Evolutionary conservation across 164 flowering plant genomes (phyloP), one percentile per base, ranked within the genome.

Genomic region (Cinnamomum chago): DNA sequence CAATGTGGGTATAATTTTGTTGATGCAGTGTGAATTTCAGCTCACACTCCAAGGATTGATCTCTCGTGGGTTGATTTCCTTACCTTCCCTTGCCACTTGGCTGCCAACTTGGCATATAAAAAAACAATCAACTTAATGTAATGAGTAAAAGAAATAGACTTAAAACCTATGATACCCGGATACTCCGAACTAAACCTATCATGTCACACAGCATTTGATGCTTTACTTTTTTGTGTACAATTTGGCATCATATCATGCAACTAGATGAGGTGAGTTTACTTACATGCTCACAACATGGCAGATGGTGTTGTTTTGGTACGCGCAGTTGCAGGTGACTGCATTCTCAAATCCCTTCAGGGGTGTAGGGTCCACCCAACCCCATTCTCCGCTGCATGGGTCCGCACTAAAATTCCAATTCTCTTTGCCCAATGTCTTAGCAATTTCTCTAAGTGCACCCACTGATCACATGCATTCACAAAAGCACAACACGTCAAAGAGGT

Each of bases 251-350:
- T 18, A 12, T 5, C 13, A 64, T 23, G 14, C 23, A 24, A 24
- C 27, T 13, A 64, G 33, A 1, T 70, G 28, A 50, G 20, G 50
- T 28, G 62, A 60, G 2, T 40, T 40, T 9, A 30, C 82, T 22
- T 82, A 90, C 95, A 90, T 90, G 82, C 78, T 77, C 27, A 76
- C 65, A 17, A 90, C 87, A 58, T 90, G 92, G 79, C 89, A 87
- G 58, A 79, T 70, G 28, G 89, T 82, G 72, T 70, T 50, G 50
- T 82, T 83, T 47, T 28, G 7, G 75, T 74, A 83, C 68, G 86
- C 27, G 83, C 92, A 89, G 65, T 84, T 69, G 62, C 92, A 89
- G 17, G 77, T 75, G 64, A 90, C 81, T 0, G 71, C 74, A 70
- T 81, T 79, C 58, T 83, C 83, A 12, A 0, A 68, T 0, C 81